Evolutionary conservation across 805 yeast species (phyloP).

Genomic region (Yamadazyma endophytica): DNA sequence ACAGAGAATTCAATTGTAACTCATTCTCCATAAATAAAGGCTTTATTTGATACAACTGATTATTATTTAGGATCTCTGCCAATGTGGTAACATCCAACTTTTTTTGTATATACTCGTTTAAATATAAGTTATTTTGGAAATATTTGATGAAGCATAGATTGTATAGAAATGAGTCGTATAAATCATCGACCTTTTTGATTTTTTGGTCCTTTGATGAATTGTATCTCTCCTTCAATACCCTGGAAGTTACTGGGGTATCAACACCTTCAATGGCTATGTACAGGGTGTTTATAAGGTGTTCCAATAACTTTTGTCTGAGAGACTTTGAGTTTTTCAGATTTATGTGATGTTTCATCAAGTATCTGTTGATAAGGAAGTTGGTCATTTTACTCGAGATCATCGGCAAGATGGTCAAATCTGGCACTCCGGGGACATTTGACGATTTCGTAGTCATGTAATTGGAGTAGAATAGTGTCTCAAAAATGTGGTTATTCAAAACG

Average conservation of each 20-base stretch:
- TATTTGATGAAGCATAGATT: slow-evolving; percentile 22
- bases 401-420: slow-evolving; percentile 23
- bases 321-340: slow-evolving; percentile 8
- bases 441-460: slow-evolving; percentile 17
- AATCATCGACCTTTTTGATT: slow-evolving; percentile 32
- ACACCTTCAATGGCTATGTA: too few species aligned
- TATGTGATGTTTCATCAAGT: slow-evolving; percentile 14
- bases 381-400: slow-evolving; percentile 34
- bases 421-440: slow-evolving; percentile 8
- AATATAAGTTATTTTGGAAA: slow-evolving; percentile 15
- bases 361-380: slow-evolving; percentile 35
- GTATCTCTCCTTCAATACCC: not conserved
- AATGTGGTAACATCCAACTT: slow-evolving; percentile 20
- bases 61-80: slow-evolving; percentile 15
- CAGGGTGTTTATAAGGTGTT: not conserved
- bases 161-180: slow-evolving; percentile 37
- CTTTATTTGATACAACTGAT: slow-evolving; percentile 12
- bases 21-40: too few species aligned
- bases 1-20: too few species aligned
- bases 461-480: slow-evolving; percentile 35
- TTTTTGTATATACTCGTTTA: slow-evolving; percentile 13
- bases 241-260: too few species aligned
- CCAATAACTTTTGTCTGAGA: not conserved
- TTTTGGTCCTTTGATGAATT: slow-evolving; percentile 2
- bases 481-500: slow-evolving; percentile 31